Evolutionary conservation across 1,284 basidiomycete species (phyloP), one percentile per base, ranked within the genome.

Genomic region (Pterula multifida): DNA sequence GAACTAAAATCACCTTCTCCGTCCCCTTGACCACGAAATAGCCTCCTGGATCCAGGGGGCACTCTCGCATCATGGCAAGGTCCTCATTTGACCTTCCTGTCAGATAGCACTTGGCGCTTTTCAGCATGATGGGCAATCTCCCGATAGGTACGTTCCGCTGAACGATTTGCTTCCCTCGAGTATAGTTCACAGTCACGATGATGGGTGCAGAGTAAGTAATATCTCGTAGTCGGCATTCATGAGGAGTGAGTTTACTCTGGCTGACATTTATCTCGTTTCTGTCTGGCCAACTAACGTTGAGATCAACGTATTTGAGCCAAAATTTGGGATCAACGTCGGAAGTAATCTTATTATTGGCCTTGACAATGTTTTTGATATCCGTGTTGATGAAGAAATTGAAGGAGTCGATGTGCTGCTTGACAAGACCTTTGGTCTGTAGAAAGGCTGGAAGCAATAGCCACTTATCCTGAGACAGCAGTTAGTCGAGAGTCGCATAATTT

Each of bases 1-100:
- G 96, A 1, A 98, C 95, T 52, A 99, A 75, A 57, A 99, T 98
- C 60, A 99, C 96, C 71, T 99, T 99, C 68, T 99, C 96, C 17
- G 97, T 98, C 12, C 96, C 96, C 66, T 96, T 98, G 49, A 98
- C 95, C 52, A 99, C 89, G 67, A 99, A 99, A 66, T 98, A 98
- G 3, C 96, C 96, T 19, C 96, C 96, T 2, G 96, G 96, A 68
- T 99, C 97, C 53, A 98, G 72, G 0, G 96, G 96, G 63, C 96
- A 99, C 66, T 99, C 96, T 26, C 80, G 85, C 90, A 98, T 94
- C 47, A 79, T 75, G 19, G 93, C 94, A 15, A 98, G 74, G 58
- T 94, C 81, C 21, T 79, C 76, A 53, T 94, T 88, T 13, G 71
- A 80, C 60, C 81, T 79, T 11, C 82, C 84, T 11, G 85, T 85